Evolutionary conservation across 306 rosid species (phyloP), one percentile per base, ranked within the genome.

Genomic region (Canavalia ensiformis): DNA sequence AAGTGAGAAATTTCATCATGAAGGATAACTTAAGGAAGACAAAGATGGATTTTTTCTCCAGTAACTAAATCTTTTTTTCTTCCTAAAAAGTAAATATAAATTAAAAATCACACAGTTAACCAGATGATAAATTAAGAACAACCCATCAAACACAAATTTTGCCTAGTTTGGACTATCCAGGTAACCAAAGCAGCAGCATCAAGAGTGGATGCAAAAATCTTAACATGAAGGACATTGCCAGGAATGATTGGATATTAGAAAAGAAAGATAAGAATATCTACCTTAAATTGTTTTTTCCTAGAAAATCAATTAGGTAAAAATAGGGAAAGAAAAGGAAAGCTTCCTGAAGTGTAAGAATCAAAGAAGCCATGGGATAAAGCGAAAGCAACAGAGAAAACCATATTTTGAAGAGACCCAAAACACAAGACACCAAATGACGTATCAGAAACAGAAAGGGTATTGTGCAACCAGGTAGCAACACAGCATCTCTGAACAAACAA

Each of bases 301-400:
- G 30, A 64, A 70, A 74, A 79, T 49, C 35, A 39, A 35, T 52
- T 11, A n/a, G 37, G 39, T 25, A 6, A 50, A 7, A 34, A 72
- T 45, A 34, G 45, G 33, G 13, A 49, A 42, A 58, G 56, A 13
- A 52, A 45, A 51, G 39, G 44, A 70, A 37, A 49, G 52, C 12
- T 51, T 71, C 42, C 45, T 2, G 37, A 65, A 87, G 74, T 81
- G 50, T 51, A 31, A 69, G 81, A 84, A 78, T 74, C 34, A 79
- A 83, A 52, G 76, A 69, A 83, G 30, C 37, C 6, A 8, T 52
- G 34, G 71, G 75, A 46, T 8, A 72, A 72, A 62, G 42, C 28
- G 71, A 77, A 67, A 49, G 74, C 59, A 62, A 74, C 60, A 58
- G 66, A 83, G 80, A 25, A 79, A 73, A 49, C 28, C 39, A 63